Base-by-base conservation (phyloP, 2,329 filamentous ascomycete species). In the Sphaerostilbella broomeana region DNA sequence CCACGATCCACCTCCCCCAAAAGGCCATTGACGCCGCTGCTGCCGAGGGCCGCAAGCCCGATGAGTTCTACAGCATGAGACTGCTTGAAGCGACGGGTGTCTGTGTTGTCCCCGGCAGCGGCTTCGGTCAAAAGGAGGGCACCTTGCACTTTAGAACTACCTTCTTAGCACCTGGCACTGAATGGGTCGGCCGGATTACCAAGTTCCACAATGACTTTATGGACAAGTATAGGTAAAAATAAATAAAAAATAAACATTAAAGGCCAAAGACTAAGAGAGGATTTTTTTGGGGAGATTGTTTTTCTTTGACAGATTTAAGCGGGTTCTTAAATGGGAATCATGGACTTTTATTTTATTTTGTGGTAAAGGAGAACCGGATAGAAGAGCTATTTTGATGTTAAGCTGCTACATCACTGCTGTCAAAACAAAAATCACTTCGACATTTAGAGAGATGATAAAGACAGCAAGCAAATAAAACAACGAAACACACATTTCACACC, bases 71-170 rank as follows among this genome's bases (percentile, higher is more conserved):
- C 73, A 88, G 84, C 67, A 76, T 94, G 69, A 76, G 79, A 46
- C 72, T 98, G 55, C 83, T 98, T 46, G 89, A 98, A 60, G 84
- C 86, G 2, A 98, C 92, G 0, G 92, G 92, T 45, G 83, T 98
- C 42, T 98, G 92, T 55, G 84, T 95, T 38, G 88, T 98, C 3
- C 84, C 92, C 1, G 92, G 92, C 30, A 83, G 79, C 42, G 92
- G 92, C 1, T 98, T 98, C 58, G 92, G 92, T 5, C 92, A 98
- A 70, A 89, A 84, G 66, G 84, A 92, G 55, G 84, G 82, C 53
- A 92, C 86, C 1, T 70, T 92, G 56, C 92, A 98, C 69, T 94
- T 98, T 75, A 75, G 92, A 47, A 98, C 92, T 4, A 98, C 92
- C 1, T 98, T 98, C 73, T 70, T 98, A 27, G 90, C 92, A 1